phyloP scores from a whole-genome alignment of 1,284 basidiomycete genomes.

The Ceratobasidium sp. region DNA sequence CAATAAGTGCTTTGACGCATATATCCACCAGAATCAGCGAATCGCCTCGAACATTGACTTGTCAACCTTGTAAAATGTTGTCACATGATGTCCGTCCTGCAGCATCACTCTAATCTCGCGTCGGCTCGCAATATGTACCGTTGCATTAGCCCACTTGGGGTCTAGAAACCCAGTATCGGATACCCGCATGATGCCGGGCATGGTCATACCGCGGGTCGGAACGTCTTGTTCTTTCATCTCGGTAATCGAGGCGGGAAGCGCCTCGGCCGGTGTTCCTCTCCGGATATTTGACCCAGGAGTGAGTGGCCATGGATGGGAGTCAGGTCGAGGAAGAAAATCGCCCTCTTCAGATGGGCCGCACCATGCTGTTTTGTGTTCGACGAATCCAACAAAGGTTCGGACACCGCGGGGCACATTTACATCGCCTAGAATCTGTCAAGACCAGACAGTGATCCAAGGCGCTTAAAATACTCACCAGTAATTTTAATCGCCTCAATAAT shows the following conservation, averaged over 20 bases:
- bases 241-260: constrained; percentile 1
- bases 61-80: constrained; percentile 22
- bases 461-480: constrained; percentile 6
- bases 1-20: not conserved
- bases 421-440: not conserved
- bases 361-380: constrained; percentile 15
- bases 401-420: constrained; percentile 24
- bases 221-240: constrained; percentile 25
- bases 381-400: constrained; percentile 25
- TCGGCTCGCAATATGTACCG: constrained; percentile 16
- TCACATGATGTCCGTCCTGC: constrained; percentile 19
- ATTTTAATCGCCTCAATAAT: constrained; percentile 31
- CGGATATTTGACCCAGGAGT: not conserved
- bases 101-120: constrained; percentile 22
- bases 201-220: constrained; percentile 21
- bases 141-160: constrained; percentile 34
- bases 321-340: constrained; percentile 17
- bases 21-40: not conserved
- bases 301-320: constrained; percentile 24
- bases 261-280: not conserved
- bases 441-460: not conserved
- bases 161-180: constrained; percentile 27
- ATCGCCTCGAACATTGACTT: constrained; percentile 23
- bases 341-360: not conserved
- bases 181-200: constrained; percentile 30